Conservation (phyloP, 257 asterid species). For the Craterostigma plantagineum region DNA sequence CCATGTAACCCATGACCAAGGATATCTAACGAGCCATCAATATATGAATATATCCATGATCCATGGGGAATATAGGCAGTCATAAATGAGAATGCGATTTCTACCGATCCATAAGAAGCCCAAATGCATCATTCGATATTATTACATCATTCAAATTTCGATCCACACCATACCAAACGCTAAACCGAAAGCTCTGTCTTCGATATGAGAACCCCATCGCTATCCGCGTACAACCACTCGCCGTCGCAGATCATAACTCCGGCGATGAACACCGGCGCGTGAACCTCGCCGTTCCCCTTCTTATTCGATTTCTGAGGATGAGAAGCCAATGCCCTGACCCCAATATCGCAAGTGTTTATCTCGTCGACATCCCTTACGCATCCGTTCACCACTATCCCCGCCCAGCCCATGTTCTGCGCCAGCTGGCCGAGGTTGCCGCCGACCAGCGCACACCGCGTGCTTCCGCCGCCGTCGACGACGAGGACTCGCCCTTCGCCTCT, state of each 20-base stretch:
- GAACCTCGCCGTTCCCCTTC: conserved; percentile 27
- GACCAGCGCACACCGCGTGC: conserved; percentile 27
- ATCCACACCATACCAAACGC: no score
- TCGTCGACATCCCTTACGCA: conserved; percentile 34
- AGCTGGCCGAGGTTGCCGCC: conserved; percentile 34
- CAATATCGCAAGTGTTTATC: conserved; percentile 31
- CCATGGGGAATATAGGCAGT: no score
- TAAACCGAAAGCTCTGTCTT: not conserved
- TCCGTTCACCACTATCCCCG: conserved; percentile 23
- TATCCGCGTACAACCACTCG: conserved; percentile 34
- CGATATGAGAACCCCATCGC: conserved; percentile 13
- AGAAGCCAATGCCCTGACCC: conserved; percentile 28
- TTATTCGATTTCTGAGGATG: conserved; percentile 27
- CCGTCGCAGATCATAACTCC: conserved; percentile 28
- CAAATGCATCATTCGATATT: no score
- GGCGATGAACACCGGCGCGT: conserved; percentile 16
- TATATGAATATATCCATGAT: no score
- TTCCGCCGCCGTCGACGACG: conserved; percentile 33
- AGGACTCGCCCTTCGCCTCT: conserved; percentile 31
- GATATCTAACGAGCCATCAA: no score
- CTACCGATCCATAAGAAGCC: no score
- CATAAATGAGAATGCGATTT: no score
- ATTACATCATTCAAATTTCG: no score
- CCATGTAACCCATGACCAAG: no score
- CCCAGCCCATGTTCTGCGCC: conserved; percentile 40